Conservation (phyloP, 1,284 basidiomycete species). For the Sporisorium reilianum region DNA sequence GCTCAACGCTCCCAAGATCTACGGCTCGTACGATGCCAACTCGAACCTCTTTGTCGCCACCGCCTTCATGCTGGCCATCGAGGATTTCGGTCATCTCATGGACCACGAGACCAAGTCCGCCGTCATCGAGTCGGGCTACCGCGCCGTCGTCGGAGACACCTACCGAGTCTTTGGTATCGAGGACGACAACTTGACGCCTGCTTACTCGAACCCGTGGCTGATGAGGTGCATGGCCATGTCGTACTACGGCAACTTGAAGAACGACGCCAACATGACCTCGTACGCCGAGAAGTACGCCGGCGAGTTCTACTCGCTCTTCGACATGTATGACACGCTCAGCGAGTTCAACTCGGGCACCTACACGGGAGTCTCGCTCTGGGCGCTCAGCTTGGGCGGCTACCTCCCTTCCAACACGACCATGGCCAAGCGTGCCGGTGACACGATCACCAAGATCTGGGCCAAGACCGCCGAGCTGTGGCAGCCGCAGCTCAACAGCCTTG, state of each 20-base stretch:
- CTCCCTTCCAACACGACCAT: constrained; percentile 39
- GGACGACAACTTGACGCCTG: constrained; percentile 32
- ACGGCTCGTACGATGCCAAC: constrained; percentile 41
- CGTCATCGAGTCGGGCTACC: constrained; percentile 39
- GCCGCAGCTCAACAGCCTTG: constrained; percentile 33
- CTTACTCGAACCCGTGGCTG: constrained; percentile 42
- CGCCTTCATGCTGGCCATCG: constrained; percentile 39
- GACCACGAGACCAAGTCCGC: constrained; percentile 20
- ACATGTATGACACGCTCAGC: constrained; percentile 41
- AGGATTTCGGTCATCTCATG: constrained; percentile 36
- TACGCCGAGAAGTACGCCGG: constrained; percentile 32
- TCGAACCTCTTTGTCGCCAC: constrained; percentile 44
- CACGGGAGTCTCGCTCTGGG: constrained; percentile 44
- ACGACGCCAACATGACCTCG: constrained; percentile 36
- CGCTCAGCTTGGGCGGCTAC: constrained; percentile 34
- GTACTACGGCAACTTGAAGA: constrained; percentile 42
- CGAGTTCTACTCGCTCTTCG: constrained; percentile 41
- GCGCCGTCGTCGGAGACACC: constrained; percentile 37
- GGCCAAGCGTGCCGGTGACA: constrained; percentile 32
- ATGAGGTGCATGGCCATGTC: constrained; percentile 46
- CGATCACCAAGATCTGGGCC: constrained; percentile 42
- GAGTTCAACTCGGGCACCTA: constrained; percentile 44
- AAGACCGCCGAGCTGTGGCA: constrained; percentile 43
- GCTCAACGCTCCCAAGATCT: constrained; percentile 38
- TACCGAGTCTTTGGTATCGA: constrained; percentile 40